phyloP scores from a whole-genome alignment of 1,139 yeast genomes.

The Blastobotrys ciferrii region DNA sequence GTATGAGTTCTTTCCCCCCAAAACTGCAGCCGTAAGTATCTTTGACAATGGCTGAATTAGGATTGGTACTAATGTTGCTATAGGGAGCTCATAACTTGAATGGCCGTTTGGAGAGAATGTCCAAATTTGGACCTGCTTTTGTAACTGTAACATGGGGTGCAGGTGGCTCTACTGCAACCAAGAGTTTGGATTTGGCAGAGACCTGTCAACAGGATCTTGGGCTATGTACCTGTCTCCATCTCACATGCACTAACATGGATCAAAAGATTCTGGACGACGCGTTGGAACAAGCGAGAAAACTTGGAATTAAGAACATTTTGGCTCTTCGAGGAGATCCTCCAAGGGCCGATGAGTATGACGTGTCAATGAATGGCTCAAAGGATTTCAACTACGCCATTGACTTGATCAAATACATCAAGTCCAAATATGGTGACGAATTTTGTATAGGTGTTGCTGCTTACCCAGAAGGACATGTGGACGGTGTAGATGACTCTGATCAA shows the following conservation, averaged over 20 bases:
- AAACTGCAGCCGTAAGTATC: conserved; percentile 62
- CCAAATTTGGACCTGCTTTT: conserved; percentile 81
- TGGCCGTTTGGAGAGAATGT: conserved; percentile 86
- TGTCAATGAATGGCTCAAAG: conserved; percentile 39
- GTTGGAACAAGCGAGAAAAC: conserved; percentile 62
- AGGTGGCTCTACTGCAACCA: conserved; percentile 89
- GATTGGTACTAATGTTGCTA: background rate
- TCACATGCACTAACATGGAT: conserved; percentile 94
- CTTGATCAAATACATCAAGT: conserved; percentile 71
- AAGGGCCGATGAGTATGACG: conserved; percentile 65
- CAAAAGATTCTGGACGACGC: conserved; percentile 75
- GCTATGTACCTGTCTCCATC: conserved; percentile 83
- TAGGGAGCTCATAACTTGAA: conserved; percentile 76
- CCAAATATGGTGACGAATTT: conserved; percentile 68
- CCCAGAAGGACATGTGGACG: conserved; percentile 92
- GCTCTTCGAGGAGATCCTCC: conserved; percentile 97
- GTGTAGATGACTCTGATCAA: conserved; percentile 66
- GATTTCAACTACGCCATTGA: conserved; percentile 73
- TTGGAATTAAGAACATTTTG: conserved; percentile 80
- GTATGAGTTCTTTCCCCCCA: conserved; percentile 95
- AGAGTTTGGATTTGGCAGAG: conserved; percentile 78
- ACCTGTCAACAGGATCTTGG: conserved; percentile 74
- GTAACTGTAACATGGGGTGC: conserved; percentile 99
- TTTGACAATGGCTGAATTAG: background rate
- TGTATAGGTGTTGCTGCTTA: conserved; percentile 92